Evolutionary conservation across 345 rosid species (phyloP), one percentile per base, ranked within the genome.

Genomic region (Conringia planisiliqua): DNA sequence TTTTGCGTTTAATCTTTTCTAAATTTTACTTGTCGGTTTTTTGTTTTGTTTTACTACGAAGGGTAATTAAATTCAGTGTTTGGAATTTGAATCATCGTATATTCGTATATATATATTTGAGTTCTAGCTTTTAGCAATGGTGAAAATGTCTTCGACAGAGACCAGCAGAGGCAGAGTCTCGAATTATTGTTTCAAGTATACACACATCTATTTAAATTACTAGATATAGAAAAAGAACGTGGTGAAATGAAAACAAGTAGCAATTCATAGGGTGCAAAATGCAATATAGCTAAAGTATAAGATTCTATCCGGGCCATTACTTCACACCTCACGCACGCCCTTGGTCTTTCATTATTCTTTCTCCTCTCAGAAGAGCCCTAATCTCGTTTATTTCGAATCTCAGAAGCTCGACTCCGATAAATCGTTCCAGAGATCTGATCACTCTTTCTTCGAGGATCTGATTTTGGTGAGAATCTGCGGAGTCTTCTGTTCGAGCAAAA

Each of bases 291-390:
- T 2, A 10, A 77, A 64, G 29, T 11, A 18, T 29, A 3, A 64
- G 61, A 76, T 76, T 71, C 64, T 52, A 61, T 62, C 70, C 75
- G 24, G 59, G 59, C 50, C 58, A 30, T 12, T 6, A 50, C 73
- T 24, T 51, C 50, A 33, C 48, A 13, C 40, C 54, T 12, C 43
- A 61, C 50, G 71, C 76, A 55, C 35, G 8, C 7, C 7, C 20
- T 39, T 27, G 3, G 32, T 66, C 44, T 50, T 57, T 50, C 73
- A 39, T 71, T 57, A 24, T 38, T 65, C 67, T 3, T 71, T 71
- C 62, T 71, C 63, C 63, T 48, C 62, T 40, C 39, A 1, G 11
- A 32, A 30, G 77, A 78, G 66, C 77, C 81, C 77, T 60, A 65
- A 66, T 38, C 76, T 77, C 71, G 17, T 29, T 8, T 32, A 12